Conservation (phyloP, 768 basidiomycete species). For the Suillus sp. region DNA sequence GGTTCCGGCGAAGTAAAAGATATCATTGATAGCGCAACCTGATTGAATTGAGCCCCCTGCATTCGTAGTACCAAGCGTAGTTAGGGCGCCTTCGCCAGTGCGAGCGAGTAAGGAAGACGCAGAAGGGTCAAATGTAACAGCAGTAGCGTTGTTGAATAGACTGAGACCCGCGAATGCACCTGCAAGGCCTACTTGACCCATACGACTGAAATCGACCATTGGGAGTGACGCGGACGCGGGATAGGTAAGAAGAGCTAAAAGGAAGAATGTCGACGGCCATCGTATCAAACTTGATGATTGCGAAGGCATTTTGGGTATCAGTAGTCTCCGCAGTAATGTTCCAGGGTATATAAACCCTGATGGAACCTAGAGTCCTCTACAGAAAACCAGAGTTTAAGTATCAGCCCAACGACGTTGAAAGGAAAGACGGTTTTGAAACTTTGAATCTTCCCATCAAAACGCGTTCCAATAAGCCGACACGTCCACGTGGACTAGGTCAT, state of each 20-base stretch:
- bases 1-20: constrained; percentile 80
- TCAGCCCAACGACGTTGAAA: constrained; percentile 6
- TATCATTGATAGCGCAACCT: constrained; percentile 67
- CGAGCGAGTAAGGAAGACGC: constrained; percentile 73
- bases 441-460: constrained; percentile 11
- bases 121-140: constrained; percentile 66
- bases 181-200: constrained; percentile 89
- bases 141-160: constrained; percentile 60
- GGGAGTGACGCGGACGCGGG: constrained; percentile 46
- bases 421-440: constrained; percentile 4
- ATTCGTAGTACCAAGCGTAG: constrained; percentile 75
- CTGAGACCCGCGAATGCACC: constrained; percentile 90
- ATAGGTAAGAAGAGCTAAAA: constrained; percentile 19
- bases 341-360: constrained; percentile 18
- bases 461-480: constrained; percentile 17
- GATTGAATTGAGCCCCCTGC: constrained; percentile 75
- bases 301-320: constrained; percentile 8
- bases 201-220: constrained; percentile 70
- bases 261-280: constrained; percentile 31
- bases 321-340: constrained; percentile 10
- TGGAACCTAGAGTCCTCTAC: constrained; percentile 4
- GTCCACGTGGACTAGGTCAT: constrained; percentile 27
- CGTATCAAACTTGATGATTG: constrained; percentile 14
- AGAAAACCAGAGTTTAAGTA: constrained; percentile 3
- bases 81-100: constrained; percentile 63